Base-by-base conservation (phyloP, 768 basidiomycete genomes). In the Neoboletus subvelutipes region DNA sequence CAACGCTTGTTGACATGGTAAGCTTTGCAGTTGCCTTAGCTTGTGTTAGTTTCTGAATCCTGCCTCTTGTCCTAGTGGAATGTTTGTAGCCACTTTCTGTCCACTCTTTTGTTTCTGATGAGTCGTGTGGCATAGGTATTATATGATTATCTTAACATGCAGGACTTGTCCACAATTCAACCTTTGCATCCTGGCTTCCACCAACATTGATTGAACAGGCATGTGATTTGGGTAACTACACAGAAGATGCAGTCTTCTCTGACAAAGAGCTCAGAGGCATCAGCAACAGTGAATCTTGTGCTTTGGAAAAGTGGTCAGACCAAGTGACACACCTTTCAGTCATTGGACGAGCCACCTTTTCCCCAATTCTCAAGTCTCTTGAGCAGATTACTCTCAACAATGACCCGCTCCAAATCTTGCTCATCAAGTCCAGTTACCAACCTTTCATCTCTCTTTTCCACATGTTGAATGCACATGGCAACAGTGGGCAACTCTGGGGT, bases 361-460 rank as follows among this genome's bases (percentile, higher is more conserved):
- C 83, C 63, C 86, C 86, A n/a, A 82, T 94, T 70, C 75, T 91
- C 57, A 77, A 70, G 48, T 82, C 90, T 26, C 80, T 94, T 48
- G 83, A 90, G 67, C 84, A 83, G 57, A 87, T 95, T 71, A 82
- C 86, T 18, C 89, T 86, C 76, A 83, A 86, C 55, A 83, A 81
- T 57, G 87, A 90, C 73, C 86, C 88, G 34, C 82, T 94, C 50
- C 86, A 89, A 64, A 78, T 94, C 69, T 76, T 88, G 70, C 75
- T 92, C 58, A 78, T 90, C 61, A 83, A 88, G 74, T 85, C 86
- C 11, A 88, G 89, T 56, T 94, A 94, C 76, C 92, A 94, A 71
- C 86, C 92, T 6, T 91, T 43, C 15, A 15, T 92, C 65, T 92
- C 90, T 10, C 79, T 94, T 67, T 88, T 95, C 80, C 82, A 84